Conservation (phyloP, 805 yeast genomes). For the Pichia cephalocereana region DNA sequence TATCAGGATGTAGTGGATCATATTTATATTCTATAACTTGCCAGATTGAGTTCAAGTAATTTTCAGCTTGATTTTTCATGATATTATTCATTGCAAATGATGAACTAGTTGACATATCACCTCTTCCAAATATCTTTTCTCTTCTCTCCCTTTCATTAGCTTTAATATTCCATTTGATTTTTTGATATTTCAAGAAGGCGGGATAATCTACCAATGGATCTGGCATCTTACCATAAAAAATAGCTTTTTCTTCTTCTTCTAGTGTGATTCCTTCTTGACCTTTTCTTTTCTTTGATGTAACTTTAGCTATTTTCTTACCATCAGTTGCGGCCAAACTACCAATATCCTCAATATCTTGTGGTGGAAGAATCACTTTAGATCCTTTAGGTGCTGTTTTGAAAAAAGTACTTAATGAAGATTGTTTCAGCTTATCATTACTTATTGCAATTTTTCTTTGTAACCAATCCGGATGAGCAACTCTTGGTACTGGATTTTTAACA, state of each 20-base stretch:
- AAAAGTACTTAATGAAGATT: slow-evolving; percentile 52
- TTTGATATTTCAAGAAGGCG: slow-evolving; percentile 65
- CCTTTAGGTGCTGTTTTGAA: slow-evolving; percentile 37
- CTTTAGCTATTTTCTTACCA: slow-evolving; percentile 35
- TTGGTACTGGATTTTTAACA: slow-evolving; percentile 84
- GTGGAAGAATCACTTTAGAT: slow-evolving; percentile 26
- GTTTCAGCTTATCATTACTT: slow-evolving; percentile 62
- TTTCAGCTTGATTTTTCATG: slow-evolving; percentile 71
- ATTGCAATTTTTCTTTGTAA: slow-evolving; percentile 51
- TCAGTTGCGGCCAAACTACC: slow-evolving; percentile 28
- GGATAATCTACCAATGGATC: slow-evolving; percentile 57
- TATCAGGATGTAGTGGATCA: slow-evolving; percentile 57
- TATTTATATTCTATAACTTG: slow-evolving; percentile 64
- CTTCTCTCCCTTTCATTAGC: slow-evolving; percentile 65
- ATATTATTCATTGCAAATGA: slow-evolving; percentile 59
- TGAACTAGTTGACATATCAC: slow-evolving; percentile 33
- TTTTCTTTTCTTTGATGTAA: slow-evolving; percentile 38
- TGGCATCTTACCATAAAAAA: slow-evolving; percentile 50
- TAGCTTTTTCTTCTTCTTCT: slow-evolving; percentile 37
- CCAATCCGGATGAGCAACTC: slow-evolving; percentile 95
- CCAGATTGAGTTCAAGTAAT: slow-evolving; percentile 74
- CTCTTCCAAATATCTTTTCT: slow-evolving; percentile 64
- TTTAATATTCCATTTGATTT: slow-evolving; percentile 81
- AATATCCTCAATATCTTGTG: slow-evolving; percentile 46
- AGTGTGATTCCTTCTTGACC: slow-evolving; percentile 25